Percentiles rank a stretch among this genome's conserved stretches.
Conservation (phyloP, 345 rosid species). For the Microthlaspi erraticum region DNA sequence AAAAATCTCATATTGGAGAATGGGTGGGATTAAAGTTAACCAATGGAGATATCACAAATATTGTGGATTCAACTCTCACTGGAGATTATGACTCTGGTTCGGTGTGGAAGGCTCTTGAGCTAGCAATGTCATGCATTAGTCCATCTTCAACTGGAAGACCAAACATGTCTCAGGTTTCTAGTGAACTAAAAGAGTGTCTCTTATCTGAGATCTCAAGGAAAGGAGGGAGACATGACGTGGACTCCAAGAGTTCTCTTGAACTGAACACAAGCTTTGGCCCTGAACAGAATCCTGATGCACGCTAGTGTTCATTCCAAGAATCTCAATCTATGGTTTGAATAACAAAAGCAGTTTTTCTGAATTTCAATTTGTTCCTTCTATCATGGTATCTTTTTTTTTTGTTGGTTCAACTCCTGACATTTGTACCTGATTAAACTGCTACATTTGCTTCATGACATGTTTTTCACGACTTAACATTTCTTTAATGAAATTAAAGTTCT, state of each 20-base stretch:
- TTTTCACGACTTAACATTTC: too few relatives aligned
- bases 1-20: conserved; percentile 28
- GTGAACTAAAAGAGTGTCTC: conserved; percentile 40
- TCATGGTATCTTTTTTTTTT: too few relatives aligned
- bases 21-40: conserved; percentile 43
- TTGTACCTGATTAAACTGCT: too few relatives aligned
- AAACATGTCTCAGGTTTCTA: conserved; percentile 39
- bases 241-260: background rate
- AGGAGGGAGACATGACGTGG: background rate
- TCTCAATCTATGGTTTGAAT: background rate
- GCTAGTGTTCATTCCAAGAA: background rate
- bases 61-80: conserved; percentile 48
- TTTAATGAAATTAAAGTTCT: too few relatives aligned
- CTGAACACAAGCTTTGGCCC: background rate
- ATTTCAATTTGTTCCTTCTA: too few relatives aligned
- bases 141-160: conserved; percentile 40
- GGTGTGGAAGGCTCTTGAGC: conserved; percentile 47
- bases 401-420: too few relatives aligned
- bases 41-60: conserved; percentile 43
- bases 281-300: background rate
- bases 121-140: conserved; percentile 48
- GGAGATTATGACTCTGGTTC: conserved; percentile 41
- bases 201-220: background rate
- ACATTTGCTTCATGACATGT: too few relatives aligned
- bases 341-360: too few relatives aligned